These are phyloP conservation scores for Limonium bicolor DNA, from an alignment of 148 eudicot species.

Conservation along the genomic window DNA sequence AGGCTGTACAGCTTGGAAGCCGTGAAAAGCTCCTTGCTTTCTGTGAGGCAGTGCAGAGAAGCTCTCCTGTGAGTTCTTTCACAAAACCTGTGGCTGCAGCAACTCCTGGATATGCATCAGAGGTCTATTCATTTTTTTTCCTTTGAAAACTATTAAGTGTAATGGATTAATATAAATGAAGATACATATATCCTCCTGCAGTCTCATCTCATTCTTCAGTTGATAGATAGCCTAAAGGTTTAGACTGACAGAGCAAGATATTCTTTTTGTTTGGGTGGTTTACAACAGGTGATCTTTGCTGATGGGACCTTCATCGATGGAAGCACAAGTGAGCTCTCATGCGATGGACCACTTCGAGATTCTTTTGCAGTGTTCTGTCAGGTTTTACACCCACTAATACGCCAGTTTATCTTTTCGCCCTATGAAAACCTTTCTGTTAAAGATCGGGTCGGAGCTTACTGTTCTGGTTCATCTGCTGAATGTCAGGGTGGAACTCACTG, in stretches of 20 bases:
- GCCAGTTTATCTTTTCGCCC: neutral
- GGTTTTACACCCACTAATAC: slow-evolving; percentile 17
- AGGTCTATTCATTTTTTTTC: too few species aligned
- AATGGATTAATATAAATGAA: too few species aligned
- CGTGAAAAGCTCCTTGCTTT: slow-evolving; percentile 76
- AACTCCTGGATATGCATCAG: slow-evolving; percentile 93
- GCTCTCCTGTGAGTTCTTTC: slow-evolving; percentile 83
- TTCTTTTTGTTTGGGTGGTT: too few species aligned
- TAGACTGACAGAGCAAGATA: too few species aligned
- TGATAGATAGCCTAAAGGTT: too few species aligned
- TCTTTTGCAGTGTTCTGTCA: slow-evolving; percentile 85
- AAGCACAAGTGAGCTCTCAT: slow-evolving; percentile 93
- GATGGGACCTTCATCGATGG: slow-evolving; percentile 97
- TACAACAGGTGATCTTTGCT: slow-evolving; percentile 77
- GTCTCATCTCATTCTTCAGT: too few species aligned
- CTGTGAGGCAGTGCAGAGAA: slow-evolving; percentile 94
- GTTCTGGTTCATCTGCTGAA: neutral
- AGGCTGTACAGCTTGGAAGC: slow-evolving; percentile 88
- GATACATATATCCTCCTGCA: too few species aligned
- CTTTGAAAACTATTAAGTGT: neutral
- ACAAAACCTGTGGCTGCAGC: slow-evolving; percentile 77
- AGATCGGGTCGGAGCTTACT: neutral
- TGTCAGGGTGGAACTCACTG: slow-evolving; percentile 90
- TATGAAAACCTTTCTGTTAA: too few species aligned
- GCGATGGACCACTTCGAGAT: slow-evolving; percentile 91